Evolutionary conservation across 805 yeast genomes (phyloP).

Genomic region (Geotrichum ghanense): DNA sequence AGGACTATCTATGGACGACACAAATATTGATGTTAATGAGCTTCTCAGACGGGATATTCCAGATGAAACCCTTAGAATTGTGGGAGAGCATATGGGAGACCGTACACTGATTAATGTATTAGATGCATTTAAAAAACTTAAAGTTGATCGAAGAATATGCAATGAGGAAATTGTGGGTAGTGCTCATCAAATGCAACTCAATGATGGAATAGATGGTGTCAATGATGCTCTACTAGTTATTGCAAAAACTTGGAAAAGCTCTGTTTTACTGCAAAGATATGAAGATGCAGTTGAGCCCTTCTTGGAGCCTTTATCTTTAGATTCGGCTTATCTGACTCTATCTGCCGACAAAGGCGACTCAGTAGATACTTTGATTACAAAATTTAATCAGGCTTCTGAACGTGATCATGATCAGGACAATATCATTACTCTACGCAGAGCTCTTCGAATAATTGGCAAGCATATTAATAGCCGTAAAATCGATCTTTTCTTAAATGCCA

Average conservation of each 20-base stretch:
- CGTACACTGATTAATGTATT: not conserved
- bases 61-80: conserved; percentile 2
- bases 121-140: conserved; percentile 2
- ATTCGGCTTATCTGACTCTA: conserved; percentile 37
- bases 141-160: conserved; percentile 4
- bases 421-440: conserved; percentile 43
- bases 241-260: conserved; percentile 21
- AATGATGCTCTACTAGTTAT: conserved; percentile 19
- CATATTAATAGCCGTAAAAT: conserved; percentile 45
- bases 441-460: conserved; percentile 45
- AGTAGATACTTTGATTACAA: conserved; percentile 45
- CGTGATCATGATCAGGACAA: conserved; percentile 34
- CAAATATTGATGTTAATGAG: conserved; percentile 8
- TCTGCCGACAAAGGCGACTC: conserved; percentile 40
- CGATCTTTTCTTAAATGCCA: conserved; percentile 33
- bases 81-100: conserved; percentile 1
- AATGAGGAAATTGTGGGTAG: conserved; percentile 5
- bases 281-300: conserved; percentile 18
- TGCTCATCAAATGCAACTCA: not conserved
- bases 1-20: conserved; percentile 17
- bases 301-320: conserved; percentile 15
- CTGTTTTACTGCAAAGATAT: conserved; percentile 18
- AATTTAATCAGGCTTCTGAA: conserved; percentile 41
- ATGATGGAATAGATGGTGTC: not conserved
- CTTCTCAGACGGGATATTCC: conserved; percentile 2